Percentiles rank a stretch among this genome's conserved stretches.
Conservation (phyloP, 1,284 basidiomycete genomes). For the Kalmanozyma brasiliensis region DNA sequence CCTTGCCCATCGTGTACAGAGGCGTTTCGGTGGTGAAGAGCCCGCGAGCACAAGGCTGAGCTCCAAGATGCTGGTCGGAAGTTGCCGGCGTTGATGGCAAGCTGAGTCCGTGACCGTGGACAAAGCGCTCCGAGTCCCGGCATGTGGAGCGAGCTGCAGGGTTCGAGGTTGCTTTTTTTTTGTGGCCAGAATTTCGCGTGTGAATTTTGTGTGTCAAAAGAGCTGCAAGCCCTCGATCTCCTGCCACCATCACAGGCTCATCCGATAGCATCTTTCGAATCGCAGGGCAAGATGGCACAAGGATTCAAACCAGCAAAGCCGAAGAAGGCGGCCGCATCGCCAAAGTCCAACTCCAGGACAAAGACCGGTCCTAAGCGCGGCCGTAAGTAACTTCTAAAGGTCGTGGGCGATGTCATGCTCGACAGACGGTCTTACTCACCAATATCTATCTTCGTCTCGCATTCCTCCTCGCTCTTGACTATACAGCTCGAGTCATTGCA, state of each 20-base stretch:
- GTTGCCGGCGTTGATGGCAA: background rate
- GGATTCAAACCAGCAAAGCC: constrained; percentile 57
- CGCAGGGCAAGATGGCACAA: constrained; percentile 46
- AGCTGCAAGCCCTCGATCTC: background rate
- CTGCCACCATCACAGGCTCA: constrained; percentile 2
- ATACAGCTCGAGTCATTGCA: constrained; percentile 49
- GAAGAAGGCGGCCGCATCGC: constrained; percentile 26
- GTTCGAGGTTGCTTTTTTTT: constrained; percentile 12
- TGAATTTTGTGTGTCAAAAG: background rate
- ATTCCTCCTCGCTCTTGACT: background rate
- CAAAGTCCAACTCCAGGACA: constrained; percentile 32
- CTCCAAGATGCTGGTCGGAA: no score
- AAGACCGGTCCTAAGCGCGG: constrained; percentile 53
- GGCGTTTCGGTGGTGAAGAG: no score
- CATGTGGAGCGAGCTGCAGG: constrained; percentile 33
- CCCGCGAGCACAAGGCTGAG: no score
- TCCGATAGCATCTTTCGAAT: background rate
- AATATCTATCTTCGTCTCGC: no score
- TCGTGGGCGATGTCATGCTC: no score
- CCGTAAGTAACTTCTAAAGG: constrained; percentile 49
- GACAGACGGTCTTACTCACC: background rate
- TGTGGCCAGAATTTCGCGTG: constrained; percentile 3
- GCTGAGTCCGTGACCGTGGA: no score
- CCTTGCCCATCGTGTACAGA: constrained; percentile 28
- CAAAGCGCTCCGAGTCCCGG: constrained; percentile 19